Evolutionary conservation across 345 rosid genomes (phyloP).

Genomic region (Arabis alpina): DNA sequence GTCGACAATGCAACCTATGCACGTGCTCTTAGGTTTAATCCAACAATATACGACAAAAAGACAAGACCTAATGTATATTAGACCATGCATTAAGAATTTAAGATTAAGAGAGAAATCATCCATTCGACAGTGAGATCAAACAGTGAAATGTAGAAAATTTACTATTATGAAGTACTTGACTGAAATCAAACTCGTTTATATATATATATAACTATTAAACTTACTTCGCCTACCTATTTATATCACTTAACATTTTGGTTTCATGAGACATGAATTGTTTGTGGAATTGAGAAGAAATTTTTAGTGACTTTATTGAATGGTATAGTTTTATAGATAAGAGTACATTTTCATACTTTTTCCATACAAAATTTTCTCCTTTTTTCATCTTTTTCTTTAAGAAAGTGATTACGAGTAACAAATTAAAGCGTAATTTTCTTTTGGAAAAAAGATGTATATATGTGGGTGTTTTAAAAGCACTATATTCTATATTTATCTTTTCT

Average conservation of each 20-base stretch:
- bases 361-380: constrained; percentile 9
- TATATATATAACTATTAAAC: background rate
- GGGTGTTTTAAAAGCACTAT: too few relatives aligned
- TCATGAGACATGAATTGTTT: background rate
- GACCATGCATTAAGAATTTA: background rate
- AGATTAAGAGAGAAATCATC: constrained; percentile 57
- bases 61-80: constrained; percentile 25
- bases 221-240: background rate
- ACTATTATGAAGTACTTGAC: background rate
- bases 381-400: constrained; percentile 39
- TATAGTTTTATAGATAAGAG: constrained; percentile 55
- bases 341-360: constrained; percentile 35
- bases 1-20: constrained; percentile 51
- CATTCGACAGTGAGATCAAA: constrained; percentile 42
- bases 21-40: constrained; percentile 66
- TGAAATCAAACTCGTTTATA: background rate
- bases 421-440: constrained; percentile 32
- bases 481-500: too few relatives aligned
- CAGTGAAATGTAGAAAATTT: background rate
- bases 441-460: background rate
- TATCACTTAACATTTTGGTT: background rate
- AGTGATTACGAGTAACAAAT: constrained; percentile 27
- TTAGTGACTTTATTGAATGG: constrained; percentile 51
- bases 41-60: constrained; percentile 65
- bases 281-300: constrained; percentile 23